A percentile compares a stretch with the other conserved stretches of the same genome.
Evolutionary conservation across 306 rosid genomes (phyloP).

Genomic region (Luffa acutangula): DNA sequence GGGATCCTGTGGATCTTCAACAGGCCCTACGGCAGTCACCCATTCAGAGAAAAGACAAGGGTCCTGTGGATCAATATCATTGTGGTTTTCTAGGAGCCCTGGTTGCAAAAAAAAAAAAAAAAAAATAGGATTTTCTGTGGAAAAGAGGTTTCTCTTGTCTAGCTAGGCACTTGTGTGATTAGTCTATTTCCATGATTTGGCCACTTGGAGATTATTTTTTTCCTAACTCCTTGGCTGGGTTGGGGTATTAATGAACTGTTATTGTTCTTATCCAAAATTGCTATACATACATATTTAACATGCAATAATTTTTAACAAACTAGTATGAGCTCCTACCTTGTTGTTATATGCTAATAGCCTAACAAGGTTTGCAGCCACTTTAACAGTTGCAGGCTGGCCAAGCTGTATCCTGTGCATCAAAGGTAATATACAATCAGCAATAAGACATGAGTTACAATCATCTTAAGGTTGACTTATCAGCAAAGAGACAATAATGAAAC

Average conservation of each 20-base stretch:
- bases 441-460: background rate
- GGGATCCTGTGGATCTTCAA: background rate
- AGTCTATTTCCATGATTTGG: background rate
- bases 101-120: background rate
- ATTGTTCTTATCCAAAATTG: background rate
- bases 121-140: background rate
- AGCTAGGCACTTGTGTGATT: background rate
- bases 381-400: conserved; percentile 94
- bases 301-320: background rate
- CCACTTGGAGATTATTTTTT: background rate
- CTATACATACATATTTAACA: background rate
- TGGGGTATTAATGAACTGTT: background rate
- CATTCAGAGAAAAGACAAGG: background rate
- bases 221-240: background rate
- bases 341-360: conserved; percentile 78
- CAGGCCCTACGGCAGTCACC: background rate
- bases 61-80: background rate
- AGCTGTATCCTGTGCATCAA: conserved; percentile 63
- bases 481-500: background rate
- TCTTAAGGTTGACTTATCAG: background rate
- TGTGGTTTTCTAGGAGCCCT: background rate
- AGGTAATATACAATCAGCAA: background rate
- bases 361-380: conserved; percentile 85
- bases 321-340: conserved; percentile 47
- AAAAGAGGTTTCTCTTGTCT: background rate